Evolutionary conservation across 805 yeast species (phyloP).

Genomic region (Saccharomyces kudriavzevii): DNA sequence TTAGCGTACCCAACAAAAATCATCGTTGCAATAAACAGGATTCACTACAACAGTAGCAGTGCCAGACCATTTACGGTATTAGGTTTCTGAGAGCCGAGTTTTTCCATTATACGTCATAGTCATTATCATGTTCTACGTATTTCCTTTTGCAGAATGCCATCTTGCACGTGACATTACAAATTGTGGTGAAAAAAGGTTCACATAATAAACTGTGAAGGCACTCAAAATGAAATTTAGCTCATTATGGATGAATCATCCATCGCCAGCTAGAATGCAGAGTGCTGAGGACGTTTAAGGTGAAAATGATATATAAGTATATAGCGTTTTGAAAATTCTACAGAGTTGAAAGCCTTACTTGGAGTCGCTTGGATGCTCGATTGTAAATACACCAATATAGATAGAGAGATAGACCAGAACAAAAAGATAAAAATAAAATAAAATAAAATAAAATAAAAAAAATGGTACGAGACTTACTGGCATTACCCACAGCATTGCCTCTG

Average conservation of each 20-base stretch:
- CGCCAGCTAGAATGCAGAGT: no score
- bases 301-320: background rate
- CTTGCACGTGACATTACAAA: background rate
- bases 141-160: background rate
- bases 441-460: background rate
- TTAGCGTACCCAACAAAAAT: background rate
- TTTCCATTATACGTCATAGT: background rate
- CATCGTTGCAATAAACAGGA: background rate
- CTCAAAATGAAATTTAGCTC: background rate
- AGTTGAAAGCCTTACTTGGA: background rate
- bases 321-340: no score
- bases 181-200: background rate
- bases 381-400: background rate
- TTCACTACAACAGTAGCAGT: background rate
- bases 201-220: background rate
- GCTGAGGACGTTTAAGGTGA: background rate
- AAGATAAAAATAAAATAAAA: background rate
- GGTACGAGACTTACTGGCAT: background rate
- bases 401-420: background rate
- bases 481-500: constrained; percentile 19
- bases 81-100: no score
- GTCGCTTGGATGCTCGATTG: background rate
- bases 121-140: background rate
- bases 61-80: background rate
- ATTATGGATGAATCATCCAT: background rate